A percentile compares a stretch with the other conserved stretches of the same genome.
phyloP scores from a whole-genome alignment of 2,329 filamentous ascomycete species.

The Paraphaeosphaeria minitans region DNA sequence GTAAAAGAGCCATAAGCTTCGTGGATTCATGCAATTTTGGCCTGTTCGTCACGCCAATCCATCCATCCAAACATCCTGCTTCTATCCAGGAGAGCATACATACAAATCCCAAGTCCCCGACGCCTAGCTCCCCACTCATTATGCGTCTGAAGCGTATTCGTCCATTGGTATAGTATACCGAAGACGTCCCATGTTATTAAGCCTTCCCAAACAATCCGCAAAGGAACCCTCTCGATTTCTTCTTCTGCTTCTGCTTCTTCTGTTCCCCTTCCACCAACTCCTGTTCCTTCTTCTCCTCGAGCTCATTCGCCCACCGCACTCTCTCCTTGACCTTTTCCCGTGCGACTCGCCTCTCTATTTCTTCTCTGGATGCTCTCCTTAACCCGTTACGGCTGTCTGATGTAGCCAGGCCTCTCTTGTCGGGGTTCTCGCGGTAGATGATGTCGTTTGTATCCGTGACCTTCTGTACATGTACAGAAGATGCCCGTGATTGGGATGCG shows the following conservation, averaged over 20 bases:
- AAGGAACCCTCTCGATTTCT: constrained; percentile 2
- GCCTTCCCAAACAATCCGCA: constrained; percentile 14
- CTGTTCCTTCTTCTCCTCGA: constrained; percentile 32
- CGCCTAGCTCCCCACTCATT: neutral
- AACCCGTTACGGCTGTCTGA: constrained; percentile 17
- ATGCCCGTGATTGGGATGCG: neutral
- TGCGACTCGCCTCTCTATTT: constrained; percentile 20
- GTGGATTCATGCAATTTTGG: neutral
- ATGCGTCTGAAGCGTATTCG: neutral
- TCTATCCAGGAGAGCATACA: neutral
- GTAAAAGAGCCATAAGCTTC: neutral
- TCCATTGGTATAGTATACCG: neutral
- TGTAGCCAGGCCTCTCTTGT: constrained; percentile 15
- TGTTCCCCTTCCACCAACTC: constrained; percentile 25
- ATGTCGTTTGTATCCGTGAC: neutral
- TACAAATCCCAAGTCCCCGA: neutral
- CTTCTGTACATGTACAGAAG: neutral
- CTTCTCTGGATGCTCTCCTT: constrained; percentile 23
- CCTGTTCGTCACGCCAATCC: neutral
- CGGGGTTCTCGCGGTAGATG: constrained; percentile 8
- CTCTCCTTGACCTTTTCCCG: constrained; percentile 30
- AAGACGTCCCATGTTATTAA: neutral
- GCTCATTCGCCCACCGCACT: constrained; percentile 35
- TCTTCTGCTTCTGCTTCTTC: constrained; percentile 20
- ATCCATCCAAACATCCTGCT: neutral